Base-by-base conservation (phyloP, 352 stramenopile genomes). In the Pythium folliculosum region DNA sequence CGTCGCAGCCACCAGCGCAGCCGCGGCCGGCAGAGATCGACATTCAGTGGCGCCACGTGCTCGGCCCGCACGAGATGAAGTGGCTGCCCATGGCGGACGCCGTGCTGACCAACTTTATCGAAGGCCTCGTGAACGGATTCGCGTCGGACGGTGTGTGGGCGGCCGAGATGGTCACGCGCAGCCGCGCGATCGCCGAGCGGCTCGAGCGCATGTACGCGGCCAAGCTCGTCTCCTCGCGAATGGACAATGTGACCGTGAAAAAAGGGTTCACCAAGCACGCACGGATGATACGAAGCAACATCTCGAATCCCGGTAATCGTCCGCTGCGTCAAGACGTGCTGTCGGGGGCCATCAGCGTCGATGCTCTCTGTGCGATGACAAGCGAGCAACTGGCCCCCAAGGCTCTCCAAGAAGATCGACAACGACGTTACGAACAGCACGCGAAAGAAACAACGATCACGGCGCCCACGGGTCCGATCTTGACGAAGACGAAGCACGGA, bases 401-500 rank as follows among this genome's bases (percentile, higher is more conserved):
- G 51, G 69, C 76, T 7, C 74, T 89, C n/a, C 77, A 81, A 25
- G 59, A 69, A 32, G 75, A 85, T 47, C 72, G 80, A 5, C 74
- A 85, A 45, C 62, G 70, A n/a, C 67, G 75, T 19, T 77, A 71
- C 30, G 73, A 89, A 38, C 58, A 72, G 32, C 73, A 89, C 30
- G 71, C 77, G 1, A 74, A 80, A 48, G 73, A 75, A 22, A 81
- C 72, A 52, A 88, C 70, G 22, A 53, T 89, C n/a, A 73, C 71
- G 14, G 65, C 64, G 6, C 76, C 77, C 0, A 78, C 54, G 0
- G 78, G 76, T 4, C 56, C 54, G 5, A 52, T 59, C 0, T 54
- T 85, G 1, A 63, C 81, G 32, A 89, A 89, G 60, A 86, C 78
- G 3, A 89, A 85, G 61, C 63, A 86, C 45, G 80, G 80, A 0